A percentile compares a stretch with the other conserved stretches of the same genome.
phyloP scores from a whole-genome alignment of 192 early-diverging fungal species.

The Radiomyces spectabilis region DNA sequence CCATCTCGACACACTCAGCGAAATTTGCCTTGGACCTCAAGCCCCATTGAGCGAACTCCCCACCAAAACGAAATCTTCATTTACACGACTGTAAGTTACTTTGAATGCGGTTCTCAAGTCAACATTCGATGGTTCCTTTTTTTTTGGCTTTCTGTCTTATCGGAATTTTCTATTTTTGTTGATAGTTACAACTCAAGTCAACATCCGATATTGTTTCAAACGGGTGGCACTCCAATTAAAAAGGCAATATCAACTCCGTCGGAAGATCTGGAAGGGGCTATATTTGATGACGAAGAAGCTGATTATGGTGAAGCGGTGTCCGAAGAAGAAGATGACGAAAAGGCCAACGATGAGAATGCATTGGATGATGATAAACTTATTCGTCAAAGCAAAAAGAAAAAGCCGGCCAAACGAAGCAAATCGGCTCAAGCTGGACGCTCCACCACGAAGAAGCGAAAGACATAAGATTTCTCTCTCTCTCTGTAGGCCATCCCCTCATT shows the following conservation, averaged over 20 bases:
- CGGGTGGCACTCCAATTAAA: not conserved
- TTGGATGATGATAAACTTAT: too few species aligned
- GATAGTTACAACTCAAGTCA: not conserved
- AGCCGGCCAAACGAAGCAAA: too few species aligned
- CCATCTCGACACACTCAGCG: conserved; percentile 76
- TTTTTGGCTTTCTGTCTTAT: not conserved
- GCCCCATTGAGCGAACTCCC: conserved; percentile 46
- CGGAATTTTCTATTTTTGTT: too few species aligned
- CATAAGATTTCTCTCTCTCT: too few species aligned
- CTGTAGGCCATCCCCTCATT: too few species aligned
- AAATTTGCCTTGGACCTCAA: conserved; percentile 58
- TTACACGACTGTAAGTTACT: too few species aligned
- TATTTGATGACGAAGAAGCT: too few species aligned
- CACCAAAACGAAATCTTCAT: too few species aligned
- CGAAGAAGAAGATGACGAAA: conserved; percentile 30
- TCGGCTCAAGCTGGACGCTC: too few species aligned
- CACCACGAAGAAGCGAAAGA: too few species aligned
- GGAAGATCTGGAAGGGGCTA: conserved; percentile 1
- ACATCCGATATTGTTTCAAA: not conserved
- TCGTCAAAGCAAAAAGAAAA: too few species aligned
- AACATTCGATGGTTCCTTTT: conserved; percentile 72
- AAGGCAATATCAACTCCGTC: not conserved
- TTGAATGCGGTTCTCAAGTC: conserved; percentile 62
- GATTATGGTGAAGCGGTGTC: not conserved
- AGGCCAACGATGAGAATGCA: too few species aligned